A percentile compares a stretch with the other conserved stretches of the same genome.
Conservation (phyloP, 2,329 filamentous ascomycete species). For the Cytospora schulzeri region DNA sequence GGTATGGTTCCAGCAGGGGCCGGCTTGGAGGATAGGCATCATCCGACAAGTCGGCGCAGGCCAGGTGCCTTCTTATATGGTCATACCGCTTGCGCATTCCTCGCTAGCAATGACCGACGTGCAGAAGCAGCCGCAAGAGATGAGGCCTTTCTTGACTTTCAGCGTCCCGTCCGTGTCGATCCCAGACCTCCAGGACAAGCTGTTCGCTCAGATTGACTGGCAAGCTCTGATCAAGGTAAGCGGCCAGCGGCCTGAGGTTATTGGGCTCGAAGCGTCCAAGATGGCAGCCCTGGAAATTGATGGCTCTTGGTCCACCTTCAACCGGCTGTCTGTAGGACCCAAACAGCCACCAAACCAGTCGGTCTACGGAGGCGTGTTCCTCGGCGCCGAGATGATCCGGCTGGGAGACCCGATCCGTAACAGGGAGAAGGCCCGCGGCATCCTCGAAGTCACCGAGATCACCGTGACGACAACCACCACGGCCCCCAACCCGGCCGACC, state of each 20-base stretch:
- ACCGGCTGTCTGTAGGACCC: slow-evolving; percentile 30
- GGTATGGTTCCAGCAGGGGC: slow-evolving; percentile 39
- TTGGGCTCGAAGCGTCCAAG: slow-evolving; percentile 43
- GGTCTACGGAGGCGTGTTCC: slow-evolving; percentile 38
- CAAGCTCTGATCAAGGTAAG: slow-evolving; percentile 27
- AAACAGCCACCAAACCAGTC: slow-evolving; percentile 28
- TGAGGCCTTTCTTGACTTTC: slow-evolving; percentile 43
- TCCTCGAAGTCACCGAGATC: slow-evolving; percentile 34
- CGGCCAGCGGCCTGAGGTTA: slow-evolving; percentile 28
- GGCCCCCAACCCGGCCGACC: slow-evolving; percentile 29
- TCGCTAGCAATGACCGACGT: slow-evolving; percentile 30
- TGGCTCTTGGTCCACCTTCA: slow-evolving; percentile 39
- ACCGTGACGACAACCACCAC: slow-evolving; percentile 20
- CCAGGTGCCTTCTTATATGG: slow-evolving; percentile 29
- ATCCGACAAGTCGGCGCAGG: slow-evolving; percentile 31
- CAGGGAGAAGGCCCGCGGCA: slow-evolving; percentile 25
- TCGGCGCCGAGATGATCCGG: slow-evolving; percentile 41
- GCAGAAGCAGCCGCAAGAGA: slow-evolving; percentile 32
- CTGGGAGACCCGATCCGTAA: slow-evolving; percentile 40
- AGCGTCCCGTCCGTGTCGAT: slow-evolving; percentile 37
- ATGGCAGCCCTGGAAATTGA: slow-evolving; percentile 41
- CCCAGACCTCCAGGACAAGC: slow-evolving; percentile 31
- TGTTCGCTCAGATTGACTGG: slow-evolving; percentile 38
- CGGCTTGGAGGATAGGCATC: slow-evolving; percentile 41
- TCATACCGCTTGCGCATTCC: slow-evolving; percentile 38